Evolutionary conservation across 2,329 filamentous ascomycete species (phyloP), one percentile per base, ranked within the genome.

Genomic region (Trichoderma sp.): DNA sequence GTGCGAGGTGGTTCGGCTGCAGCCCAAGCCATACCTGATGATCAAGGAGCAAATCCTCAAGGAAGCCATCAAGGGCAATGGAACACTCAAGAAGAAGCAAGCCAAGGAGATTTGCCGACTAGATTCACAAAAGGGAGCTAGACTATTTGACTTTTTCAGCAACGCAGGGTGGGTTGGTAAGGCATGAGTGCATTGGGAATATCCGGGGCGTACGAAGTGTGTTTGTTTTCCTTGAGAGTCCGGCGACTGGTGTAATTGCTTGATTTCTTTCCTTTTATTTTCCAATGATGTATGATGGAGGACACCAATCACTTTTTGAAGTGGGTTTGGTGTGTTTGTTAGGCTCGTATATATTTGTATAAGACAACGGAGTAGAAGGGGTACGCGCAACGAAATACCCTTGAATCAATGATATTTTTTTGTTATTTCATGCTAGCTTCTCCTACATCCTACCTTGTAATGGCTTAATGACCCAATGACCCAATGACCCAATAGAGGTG

Each of bases 121-220:
- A 71, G 96, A 98, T 81, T 90, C 91, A 11, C 93, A 93, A 78
- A 98, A 98, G 83, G 93, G 94, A 0, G 92, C 93, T 21, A 90
- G 94, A 78, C 91, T 98, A 75, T 98, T 96, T 84, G 97, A 98
- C 83, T 98, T 98, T 83, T 95, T 98, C 86, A 94, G 97, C 77
- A 94, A 95, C 82, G 92, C 92, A 74, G 97, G 96, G 3, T 98
- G 96, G 95, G 92, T 98, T 76, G 93, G 92, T 38, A 97, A 97
- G 86, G 93, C 92, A 31, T 97, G 77, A 83, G 24, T 33, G 33
- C 6, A 6, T 65, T n/a, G 14, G 21, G 62, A 18, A 24, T 68
- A 29, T 64, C 31, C 11, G n/a, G 12, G 69, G 69, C 60, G 69
- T 65, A 65, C 41, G 27, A 64, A n/a, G 41, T 27, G 45, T 64